Evolutionary conservation across 2,329 filamentous ascomycete genomes (phyloP).

Genomic region (Zymoseptoria brevis): DNA sequence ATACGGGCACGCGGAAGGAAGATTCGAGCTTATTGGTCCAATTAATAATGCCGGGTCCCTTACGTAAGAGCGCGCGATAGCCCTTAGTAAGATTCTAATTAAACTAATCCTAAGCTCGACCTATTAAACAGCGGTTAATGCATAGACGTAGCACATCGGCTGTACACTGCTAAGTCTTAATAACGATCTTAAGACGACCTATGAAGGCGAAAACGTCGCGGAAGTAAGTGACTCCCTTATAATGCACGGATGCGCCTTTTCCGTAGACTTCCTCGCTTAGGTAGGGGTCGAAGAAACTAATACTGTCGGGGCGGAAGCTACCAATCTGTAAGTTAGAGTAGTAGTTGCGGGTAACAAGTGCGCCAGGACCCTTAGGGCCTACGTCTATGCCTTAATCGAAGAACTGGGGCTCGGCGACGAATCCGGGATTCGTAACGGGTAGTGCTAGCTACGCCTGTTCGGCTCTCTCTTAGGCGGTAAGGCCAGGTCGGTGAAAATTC

Average conservation of each 20-base stretch:
- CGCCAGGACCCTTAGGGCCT: not conserved
- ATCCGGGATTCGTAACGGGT: too few species aligned
- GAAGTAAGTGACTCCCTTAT: not conserved
- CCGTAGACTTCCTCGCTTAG: not conserved
- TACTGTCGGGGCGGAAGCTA: not conserved
- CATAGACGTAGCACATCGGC: not conserved
- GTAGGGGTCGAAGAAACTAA: not conserved
- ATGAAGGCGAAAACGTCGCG: not conserved
- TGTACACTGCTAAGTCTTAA: not conserved
- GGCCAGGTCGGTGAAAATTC: too few species aligned
- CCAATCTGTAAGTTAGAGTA: not conserved
- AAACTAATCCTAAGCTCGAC: too few species aligned
- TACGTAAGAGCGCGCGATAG: not conserved
- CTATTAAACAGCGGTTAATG: too few species aligned
- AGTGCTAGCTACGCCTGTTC: too few species aligned
- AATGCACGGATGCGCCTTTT: not conserved
- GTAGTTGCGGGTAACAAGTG: not conserved
- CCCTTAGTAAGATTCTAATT: not conserved
- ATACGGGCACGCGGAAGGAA: not conserved
- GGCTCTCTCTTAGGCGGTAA: too few species aligned
- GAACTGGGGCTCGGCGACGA: too few species aligned
- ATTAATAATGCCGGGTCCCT: not conserved
- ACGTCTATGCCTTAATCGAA: too few species aligned
- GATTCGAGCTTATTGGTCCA: not conserved
- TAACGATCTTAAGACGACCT: not conserved